Percentiles rank a stretch among this genome's conserved stretches.
phyloP scores from a whole-genome alignment of 306 rosid species.

The Styphnolobium japonicum region DNA sequence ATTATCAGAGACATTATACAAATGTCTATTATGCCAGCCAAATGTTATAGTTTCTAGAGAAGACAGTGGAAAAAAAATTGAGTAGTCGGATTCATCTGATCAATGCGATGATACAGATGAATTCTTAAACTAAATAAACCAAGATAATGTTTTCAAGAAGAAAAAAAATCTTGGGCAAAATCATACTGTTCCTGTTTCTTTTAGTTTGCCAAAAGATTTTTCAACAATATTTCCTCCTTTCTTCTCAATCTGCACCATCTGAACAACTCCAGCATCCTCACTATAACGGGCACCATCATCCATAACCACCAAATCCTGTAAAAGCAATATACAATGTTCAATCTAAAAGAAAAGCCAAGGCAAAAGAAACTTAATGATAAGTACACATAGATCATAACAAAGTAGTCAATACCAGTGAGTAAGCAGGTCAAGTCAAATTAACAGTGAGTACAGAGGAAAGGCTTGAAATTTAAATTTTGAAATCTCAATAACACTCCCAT shows the following conservation, averaged over 20 bases:
- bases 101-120: conserved; percentile 6
- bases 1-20: background rate
- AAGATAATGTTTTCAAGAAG: conserved; percentile 14
- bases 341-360: background rate
- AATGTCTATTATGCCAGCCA: background rate
- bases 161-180: conserved; percentile 4
- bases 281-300: conserved; percentile 43
- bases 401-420: conserved; percentile 9
- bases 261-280: conserved; percentile 40
- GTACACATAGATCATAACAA: background rate
- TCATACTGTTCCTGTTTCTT: conserved; percentile 82
- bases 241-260: conserved; percentile 55
- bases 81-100: background rate
- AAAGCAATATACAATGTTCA: conserved; percentile 24
- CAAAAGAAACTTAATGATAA: background rate
- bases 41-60: background rate
- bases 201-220: conserved; percentile 71
- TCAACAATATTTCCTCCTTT: conserved; percentile 66
- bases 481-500: background rate
- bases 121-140: conserved; percentile 10
- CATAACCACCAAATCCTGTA: conserved; percentile 52
- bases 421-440: background rate
- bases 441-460: background rate
- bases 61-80: background rate
- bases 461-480: too few relatives aligned